Evolutionary conservation across 139 green algal species (phyloP).

Genomic region (Microglena sp.): DNA sequence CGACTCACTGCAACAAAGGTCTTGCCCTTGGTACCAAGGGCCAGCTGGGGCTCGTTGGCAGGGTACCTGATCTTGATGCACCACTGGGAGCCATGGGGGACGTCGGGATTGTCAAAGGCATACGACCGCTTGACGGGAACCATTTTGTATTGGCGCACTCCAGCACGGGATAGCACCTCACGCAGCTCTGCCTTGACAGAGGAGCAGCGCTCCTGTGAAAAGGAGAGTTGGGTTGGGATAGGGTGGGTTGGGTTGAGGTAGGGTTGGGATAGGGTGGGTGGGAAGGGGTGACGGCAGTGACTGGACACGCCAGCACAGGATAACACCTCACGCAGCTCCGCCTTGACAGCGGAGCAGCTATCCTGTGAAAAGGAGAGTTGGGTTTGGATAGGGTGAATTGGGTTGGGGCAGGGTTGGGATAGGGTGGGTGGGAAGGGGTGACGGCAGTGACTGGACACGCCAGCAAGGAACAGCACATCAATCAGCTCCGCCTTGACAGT

Average conservation of each 20-base stretch:
- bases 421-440: no score
- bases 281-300: no score
- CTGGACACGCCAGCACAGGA: no score
- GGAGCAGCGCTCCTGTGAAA: conserved; percentile 25
- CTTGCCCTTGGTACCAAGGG: conserved; percentile 31
- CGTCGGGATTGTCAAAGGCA: conserved; percentile 75
- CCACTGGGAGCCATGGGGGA: conserved; percentile 78
- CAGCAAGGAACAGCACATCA: no score
- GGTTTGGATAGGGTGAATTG: no score
- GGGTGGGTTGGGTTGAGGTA: no score
- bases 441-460: no score
- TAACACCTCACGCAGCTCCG: conserved; percentile 66
- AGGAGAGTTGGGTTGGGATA: neutral
- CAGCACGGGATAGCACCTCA: conserved; percentile 45
- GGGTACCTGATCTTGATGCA: conserved; percentile 84
- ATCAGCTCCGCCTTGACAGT: no score
- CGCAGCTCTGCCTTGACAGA: conserved; percentile 73
- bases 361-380: no score
- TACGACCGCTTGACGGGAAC: conserved; percentile 83
- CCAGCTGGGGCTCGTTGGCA: conserved; percentile 47
- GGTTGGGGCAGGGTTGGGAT: no score
- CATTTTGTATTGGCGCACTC: conserved; percentile 62
- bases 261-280: no score
- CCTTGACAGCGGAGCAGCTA: conserved; percentile 59
- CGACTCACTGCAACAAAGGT: conserved; percentile 9